phyloP scores from a whole-genome alignment of 2,329 filamentous ascomycete genomes.

The Leptoxyphium fumago region DNA sequence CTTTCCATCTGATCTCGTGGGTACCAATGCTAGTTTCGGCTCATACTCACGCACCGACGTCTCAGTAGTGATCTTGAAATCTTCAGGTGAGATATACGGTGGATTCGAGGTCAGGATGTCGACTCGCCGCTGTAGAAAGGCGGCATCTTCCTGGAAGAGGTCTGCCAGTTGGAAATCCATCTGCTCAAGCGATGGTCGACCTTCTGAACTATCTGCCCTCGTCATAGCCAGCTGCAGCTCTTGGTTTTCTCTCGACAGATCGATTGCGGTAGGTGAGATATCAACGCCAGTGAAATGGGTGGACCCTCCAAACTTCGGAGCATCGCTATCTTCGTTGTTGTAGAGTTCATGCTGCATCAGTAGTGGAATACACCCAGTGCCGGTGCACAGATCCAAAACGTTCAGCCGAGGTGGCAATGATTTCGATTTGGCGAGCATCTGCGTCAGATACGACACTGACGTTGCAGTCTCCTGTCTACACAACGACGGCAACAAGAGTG shows the following conservation, averaged over 20 bases:
- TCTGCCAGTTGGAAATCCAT: constrained; percentile 22
- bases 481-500: too few species aligned
- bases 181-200: constrained; percentile 4
- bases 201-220: background rate
- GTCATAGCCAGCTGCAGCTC: background rate
- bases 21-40: constrained; percentile 65
- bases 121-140: constrained; percentile 2
- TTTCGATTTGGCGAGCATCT: constrained; percentile 10
- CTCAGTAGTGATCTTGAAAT: constrained; percentile 48
- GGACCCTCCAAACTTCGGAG: constrained; percentile 20
- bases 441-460: constrained; percentile 20
- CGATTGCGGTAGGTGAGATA: constrained; percentile 50
- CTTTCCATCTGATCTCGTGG: constrained; percentile 22
- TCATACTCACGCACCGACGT: constrained; percentile 71
- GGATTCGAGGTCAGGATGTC: constrained; percentile 75
- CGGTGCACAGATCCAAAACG: constrained; percentile 77
- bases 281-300: constrained; percentile 53
- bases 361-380: constrained; percentile 79
- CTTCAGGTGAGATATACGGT: constrained; percentile 63
- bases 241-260: constrained; percentile 51
- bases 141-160: constrained; percentile 10
- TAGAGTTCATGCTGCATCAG: constrained; percentile 51
- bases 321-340: constrained; percentile 7
- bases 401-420: constrained; percentile 28
- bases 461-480: constrained; percentile 33